A percentile compares a stretch with the other conserved stretches of the same genome.
Conservation (phyloP, 257 asterid genomes). For the Craterostigma plantagineum region DNA sequence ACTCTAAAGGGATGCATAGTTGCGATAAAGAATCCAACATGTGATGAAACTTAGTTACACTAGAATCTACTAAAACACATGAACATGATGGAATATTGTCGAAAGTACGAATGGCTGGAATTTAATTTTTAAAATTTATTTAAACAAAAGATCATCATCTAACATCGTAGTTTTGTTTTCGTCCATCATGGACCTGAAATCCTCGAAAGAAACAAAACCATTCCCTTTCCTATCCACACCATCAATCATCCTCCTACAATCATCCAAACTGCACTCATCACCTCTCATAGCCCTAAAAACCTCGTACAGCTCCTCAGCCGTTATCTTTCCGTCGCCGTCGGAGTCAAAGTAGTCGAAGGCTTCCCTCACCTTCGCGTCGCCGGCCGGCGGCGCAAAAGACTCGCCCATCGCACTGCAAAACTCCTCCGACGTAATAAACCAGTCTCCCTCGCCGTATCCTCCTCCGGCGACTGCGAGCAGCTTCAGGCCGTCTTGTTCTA, state of each 20-base stretch:
- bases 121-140: too few relatives aligned
- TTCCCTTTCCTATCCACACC: conserved; percentile 23
- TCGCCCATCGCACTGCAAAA: conserved; percentile 24
- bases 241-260: conserved; percentile 32
- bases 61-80: too few relatives aligned
- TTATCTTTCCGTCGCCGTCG: conserved; percentile 28
- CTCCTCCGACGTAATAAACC: conserved; percentile 30
- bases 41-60: too few relatives aligned
- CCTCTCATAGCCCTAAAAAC: conserved; percentile 21
- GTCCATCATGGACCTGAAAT: conserved; percentile 34
- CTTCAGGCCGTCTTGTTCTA: conserved; percentile 17
- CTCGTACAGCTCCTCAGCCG: conserved; percentile 29
- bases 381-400: conserved; percentile 29
- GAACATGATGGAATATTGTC: too few relatives aligned
- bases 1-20: too few relatives aligned
- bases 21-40: too few relatives aligned
- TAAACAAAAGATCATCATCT: too few relatives aligned
- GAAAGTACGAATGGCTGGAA: too few relatives aligned
- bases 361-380: conserved; percentile 26
- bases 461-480: too few relatives aligned
- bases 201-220: conserved; percentile 36
- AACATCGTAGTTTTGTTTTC: too few relatives aligned
- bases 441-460: conserved; percentile 29
- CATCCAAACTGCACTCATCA: conserved; percentile 34
- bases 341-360: conserved; percentile 34